Conservation (phyloP, 2,329 filamentous ascomycete species). For the Coniochaeta ligniaria region DNA sequence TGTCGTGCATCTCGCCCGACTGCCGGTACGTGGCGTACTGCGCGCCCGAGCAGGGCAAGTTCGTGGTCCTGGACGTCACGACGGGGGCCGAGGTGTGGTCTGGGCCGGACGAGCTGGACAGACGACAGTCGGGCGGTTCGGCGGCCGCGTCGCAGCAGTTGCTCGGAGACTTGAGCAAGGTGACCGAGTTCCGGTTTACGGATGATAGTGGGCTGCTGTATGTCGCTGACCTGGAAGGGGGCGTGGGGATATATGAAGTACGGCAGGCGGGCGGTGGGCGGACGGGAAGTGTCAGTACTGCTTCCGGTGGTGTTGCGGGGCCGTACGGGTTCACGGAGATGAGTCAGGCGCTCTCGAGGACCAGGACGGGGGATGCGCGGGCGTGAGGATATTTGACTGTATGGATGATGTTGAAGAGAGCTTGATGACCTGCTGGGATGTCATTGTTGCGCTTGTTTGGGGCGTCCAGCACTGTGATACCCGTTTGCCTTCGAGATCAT, state of each 20-base stretch:
- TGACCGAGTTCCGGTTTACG: constrained; percentile 31
- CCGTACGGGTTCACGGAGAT: not conserved
- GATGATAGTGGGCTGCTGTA: constrained; percentile 27
- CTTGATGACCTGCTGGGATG: not conserved
- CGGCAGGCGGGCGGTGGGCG: constrained; percentile 12
- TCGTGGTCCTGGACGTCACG: constrained; percentile 12
- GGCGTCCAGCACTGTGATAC: not conserved
- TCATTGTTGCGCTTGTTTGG: not conserved
- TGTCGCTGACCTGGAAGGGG: constrained; percentile 25
- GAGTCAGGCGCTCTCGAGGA: not conserved
- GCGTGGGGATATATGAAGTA: constrained; percentile 27
- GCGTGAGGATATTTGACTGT: not conserved
- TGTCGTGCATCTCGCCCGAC: constrained; percentile 15
- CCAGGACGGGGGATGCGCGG: not conserved
- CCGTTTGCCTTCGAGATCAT: not conserved
- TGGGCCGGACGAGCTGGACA: constrained; percentile 10
- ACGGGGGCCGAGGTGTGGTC: constrained; percentile 12
- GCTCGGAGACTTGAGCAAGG: constrained; percentile 23
- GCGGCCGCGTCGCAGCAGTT: constrained; percentile 10
- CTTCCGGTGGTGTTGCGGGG: not conserved
- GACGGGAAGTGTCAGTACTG: not conserved
- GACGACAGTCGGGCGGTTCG: not conserved
- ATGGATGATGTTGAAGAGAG: not conserved
- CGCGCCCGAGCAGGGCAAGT: constrained; percentile 5
- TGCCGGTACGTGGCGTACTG: constrained; percentile 16